Evolutionary conservation across 2,329 filamentous ascomycete species (phyloP).

Genomic region (Verticillium klebahnii): DNA sequence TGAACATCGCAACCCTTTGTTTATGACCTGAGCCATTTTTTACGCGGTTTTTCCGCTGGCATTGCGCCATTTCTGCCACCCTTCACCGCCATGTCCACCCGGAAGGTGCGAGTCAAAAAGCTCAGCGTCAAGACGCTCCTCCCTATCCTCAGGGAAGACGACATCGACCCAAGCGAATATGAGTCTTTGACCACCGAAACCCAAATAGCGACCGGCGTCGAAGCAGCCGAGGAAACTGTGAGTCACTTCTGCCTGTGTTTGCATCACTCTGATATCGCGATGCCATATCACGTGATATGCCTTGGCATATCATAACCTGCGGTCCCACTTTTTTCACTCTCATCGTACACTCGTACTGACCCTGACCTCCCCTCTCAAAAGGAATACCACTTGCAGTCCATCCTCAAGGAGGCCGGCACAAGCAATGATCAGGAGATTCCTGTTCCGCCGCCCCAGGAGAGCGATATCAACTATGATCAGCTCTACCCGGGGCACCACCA

Average conservation of each 20-base stretch:
- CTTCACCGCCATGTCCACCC: slow-evolving; percentile 52
- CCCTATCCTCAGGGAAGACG: slow-evolving; percentile 81
- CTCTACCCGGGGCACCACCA: slow-evolving; percentile 77
- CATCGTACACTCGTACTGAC: slow-evolving; percentile 21
- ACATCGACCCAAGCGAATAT: slow-evolving; percentile 83
- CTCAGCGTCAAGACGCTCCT: slow-evolving; percentile 86
- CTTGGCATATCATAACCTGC: not conserved
- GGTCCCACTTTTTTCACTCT: slow-evolving; percentile 9
- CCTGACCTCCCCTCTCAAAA: slow-evolving; percentile 30
- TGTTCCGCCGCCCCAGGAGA: slow-evolving; percentile 60
- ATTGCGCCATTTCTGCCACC: slow-evolving; percentile 30
- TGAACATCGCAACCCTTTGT: slow-evolving; percentile 48
- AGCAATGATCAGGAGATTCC: slow-evolving; percentile 59
- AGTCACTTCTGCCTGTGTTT: slow-evolving; percentile 41
- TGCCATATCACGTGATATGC: slow-evolving; percentile 36
- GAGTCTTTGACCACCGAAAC: slow-evolving; percentile 77
- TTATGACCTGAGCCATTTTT: slow-evolving; percentile 63
- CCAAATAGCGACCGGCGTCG: slow-evolving; percentile 93
- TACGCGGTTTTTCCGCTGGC: slow-evolving; percentile 54
- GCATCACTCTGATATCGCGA: slow-evolving; percentile 42
- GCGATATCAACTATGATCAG: slow-evolving; percentile 76
- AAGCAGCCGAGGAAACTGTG: slow-evolving; percentile 96
- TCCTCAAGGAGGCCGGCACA: slow-evolving; percentile 53
- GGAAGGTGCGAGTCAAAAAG: slow-evolving; percentile 82
- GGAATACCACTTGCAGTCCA: slow-evolving; percentile 95